phyloP scores from a whole-genome alignment of 192 early-diverging fungal genomes.

The Coemansia sp. region DNA sequence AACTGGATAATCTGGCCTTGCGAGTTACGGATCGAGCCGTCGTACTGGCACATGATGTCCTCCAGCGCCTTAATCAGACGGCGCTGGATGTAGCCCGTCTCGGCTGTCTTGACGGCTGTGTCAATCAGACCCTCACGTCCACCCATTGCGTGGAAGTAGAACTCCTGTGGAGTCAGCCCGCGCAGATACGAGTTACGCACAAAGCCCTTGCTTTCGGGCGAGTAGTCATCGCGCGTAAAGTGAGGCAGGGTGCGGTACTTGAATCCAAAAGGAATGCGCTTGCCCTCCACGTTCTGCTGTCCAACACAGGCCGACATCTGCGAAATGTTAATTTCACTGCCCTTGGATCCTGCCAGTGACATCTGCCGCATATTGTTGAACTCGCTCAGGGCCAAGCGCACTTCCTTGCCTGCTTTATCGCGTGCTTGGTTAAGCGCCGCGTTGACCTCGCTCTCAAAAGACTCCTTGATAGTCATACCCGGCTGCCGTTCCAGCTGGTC shows the following conservation, averaged over 20 bases:
- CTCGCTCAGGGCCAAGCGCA: slow-evolving; percentile 77
- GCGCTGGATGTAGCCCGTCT: slow-evolving; percentile 99
- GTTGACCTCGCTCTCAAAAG: slow-evolving; percentile 89
- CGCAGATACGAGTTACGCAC: slow-evolving; percentile 60
- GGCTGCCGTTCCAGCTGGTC: slow-evolving; percentile 81
- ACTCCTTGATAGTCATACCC: slow-evolving; percentile 91
- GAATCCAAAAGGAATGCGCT: slow-evolving; percentile 97
- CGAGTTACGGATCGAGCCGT: slow-evolving; percentile 95
- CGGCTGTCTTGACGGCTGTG: slow-evolving; percentile 99
- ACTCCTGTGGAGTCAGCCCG: slow-evolving; percentile 96
- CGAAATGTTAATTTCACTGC: slow-evolving; percentile 93
- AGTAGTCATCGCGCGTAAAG: slow-evolving; percentile 96
- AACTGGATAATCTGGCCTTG: slow-evolving; percentile 93
- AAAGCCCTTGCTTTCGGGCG: slow-evolving; percentile 68
- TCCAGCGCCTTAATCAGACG: slow-evolving; percentile 97
- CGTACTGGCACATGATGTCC: slow-evolving; percentile 97
- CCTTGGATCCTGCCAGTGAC: slow-evolving; percentile 95
- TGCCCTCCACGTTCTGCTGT: slow-evolving; percentile 99
- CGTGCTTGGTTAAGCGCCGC: slow-evolving; percentile 83
- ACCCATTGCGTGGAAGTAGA: slow-evolving; percentile 99
- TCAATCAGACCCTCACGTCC: slow-evolving; percentile 99
- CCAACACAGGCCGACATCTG: slow-evolving; percentile 99
- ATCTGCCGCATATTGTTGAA: slow-evolving; percentile 97
- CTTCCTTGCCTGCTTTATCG: slow-evolving; percentile 87
- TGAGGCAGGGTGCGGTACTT: slow-evolving; percentile 94